phyloP scores from a whole-genome alignment of 495 filamentous ascomycete genomes.

The Aspergillus egyptiacus region DNA sequence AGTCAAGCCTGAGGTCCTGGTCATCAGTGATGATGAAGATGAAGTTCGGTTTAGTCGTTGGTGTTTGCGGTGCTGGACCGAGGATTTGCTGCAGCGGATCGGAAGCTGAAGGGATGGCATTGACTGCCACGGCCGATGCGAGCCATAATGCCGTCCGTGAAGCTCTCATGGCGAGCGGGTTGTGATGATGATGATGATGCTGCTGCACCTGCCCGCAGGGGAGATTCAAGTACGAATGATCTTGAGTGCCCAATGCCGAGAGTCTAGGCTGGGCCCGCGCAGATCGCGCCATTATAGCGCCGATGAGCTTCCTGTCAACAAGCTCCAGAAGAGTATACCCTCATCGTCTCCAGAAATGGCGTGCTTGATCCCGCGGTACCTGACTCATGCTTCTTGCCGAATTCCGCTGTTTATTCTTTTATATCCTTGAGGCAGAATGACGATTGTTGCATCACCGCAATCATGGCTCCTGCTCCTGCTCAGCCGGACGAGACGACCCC shows the following conservation, averaged over 20 bases:
- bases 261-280: too few species aligned
- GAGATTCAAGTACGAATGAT: neutral
- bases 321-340: neutral
- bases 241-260: neutral
- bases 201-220: neutral
- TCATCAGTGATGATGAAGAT: slow-evolving; percentile 57
- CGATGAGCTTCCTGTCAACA: neutral
- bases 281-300: slow-evolving; percentile 11
- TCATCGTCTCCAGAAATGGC: neutral
- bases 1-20: slow-evolving; percentile 51
- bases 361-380: neutral
- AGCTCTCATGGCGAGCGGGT: neutral
- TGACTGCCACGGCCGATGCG: neutral
- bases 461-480: neutral
- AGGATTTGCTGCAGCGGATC: neutral
- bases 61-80: neutral
- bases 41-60: slow-evolving; percentile 38
- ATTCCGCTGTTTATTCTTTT: neutral
- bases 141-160: neutral
- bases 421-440: neutral
- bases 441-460: neutral
- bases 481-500: slow-evolving; percentile 7
- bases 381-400: neutral
- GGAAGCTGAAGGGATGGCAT: neutral
- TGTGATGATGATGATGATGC: neutral